phyloP scores from a whole-genome alignment of 23 red algal genomes.

The Porphyridium purpureum region DNA sequence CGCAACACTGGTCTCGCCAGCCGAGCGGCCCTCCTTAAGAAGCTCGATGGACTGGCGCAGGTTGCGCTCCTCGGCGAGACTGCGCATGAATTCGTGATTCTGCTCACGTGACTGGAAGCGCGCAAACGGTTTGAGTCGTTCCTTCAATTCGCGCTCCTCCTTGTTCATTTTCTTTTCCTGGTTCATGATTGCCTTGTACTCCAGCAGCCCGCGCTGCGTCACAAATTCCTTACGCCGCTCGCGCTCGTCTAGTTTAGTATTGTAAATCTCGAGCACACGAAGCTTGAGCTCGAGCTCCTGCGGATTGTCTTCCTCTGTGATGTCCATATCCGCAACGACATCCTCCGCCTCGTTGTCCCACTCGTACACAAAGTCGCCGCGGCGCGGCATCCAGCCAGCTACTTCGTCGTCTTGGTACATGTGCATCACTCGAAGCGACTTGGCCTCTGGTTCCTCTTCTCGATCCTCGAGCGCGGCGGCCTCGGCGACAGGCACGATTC shows the following conservation, averaged over 20 bases:
- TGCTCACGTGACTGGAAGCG: slow-evolving; percentile 51
- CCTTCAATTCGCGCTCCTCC: slow-evolving; percentile 68
- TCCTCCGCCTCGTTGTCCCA: slow-evolving; percentile 98
- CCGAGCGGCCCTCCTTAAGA: slow-evolving; percentile 20
- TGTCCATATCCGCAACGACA: slow-evolving; percentile 83
- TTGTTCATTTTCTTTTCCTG: slow-evolving; percentile 40
- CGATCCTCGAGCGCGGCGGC: slow-evolving; percentile 8
- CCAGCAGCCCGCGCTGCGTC: slow-evolving; percentile 40
- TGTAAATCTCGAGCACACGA: slow-evolving; percentile 87
- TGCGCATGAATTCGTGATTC: slow-evolving; percentile 29
- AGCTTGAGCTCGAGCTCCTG: slow-evolving; percentile 70
- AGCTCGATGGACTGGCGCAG: slow-evolving; percentile 35
- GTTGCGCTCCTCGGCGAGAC: slow-evolving; percentile 43
- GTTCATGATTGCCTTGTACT: slow-evolving; percentile 41
- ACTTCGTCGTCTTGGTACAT: slow-evolving; percentile 76
- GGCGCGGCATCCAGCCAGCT: slow-evolving; percentile 83
- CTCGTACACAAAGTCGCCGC: slow-evolving; percentile 95
- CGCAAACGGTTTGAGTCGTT: slow-evolving; percentile 51
- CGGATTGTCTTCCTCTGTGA: slow-evolving; percentile 40
- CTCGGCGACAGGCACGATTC: slow-evolving; percentile 7
- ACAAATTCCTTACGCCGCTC: slow-evolving; percentile 67
- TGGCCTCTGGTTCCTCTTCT: slow-evolving; percentile 43
- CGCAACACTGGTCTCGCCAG: slow-evolving; percentile 19
- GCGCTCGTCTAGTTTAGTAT: slow-evolving; percentile 57
- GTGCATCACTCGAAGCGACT: slow-evolving; percentile 84